Conservation (phyloP, 805 yeast species). For the Spathaspora girioi region DNA sequence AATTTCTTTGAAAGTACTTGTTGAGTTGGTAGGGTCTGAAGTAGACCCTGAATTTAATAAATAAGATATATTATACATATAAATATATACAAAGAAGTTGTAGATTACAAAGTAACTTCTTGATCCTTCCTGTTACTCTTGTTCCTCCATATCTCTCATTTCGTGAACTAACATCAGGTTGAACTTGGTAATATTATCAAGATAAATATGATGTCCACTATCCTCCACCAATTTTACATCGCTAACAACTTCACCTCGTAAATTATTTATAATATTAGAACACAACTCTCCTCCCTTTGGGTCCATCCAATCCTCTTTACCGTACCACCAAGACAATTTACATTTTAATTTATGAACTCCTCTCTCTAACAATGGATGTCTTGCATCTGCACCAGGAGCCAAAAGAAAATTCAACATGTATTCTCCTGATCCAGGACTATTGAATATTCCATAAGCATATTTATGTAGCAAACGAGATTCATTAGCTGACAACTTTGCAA, state of each 20-base stretch:
- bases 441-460: constrained; percentile 82
- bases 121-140: too few species aligned
- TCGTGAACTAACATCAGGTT: constrained; percentile 49
- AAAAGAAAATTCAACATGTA: constrained; percentile 79
- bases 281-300: constrained; percentile 43
- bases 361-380: constrained; percentile 61
- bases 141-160: constrained; percentile 34
- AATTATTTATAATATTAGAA: constrained; percentile 26
- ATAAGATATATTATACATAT: constrained; percentile 6
- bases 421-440: constrained; percentile 88
- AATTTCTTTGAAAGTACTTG: constrained; percentile 30
- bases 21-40: constrained; percentile 22
- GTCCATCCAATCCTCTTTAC: constrained; percentile 70
- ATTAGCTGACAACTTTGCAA: constrained; percentile 48
- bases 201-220: constrained; percentile 77
- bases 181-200: constrained; percentile 59
- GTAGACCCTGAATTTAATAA: constrained; percentile 16
- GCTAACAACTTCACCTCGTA: constrained; percentile 15
- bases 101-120: too few species aligned
- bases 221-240: constrained; percentile 42
- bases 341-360: constrained; percentile 50
- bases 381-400: constrained; percentile 89
- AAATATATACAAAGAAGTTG: neutral
- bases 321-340: constrained; percentile 80
- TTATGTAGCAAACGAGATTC: constrained; percentile 61